Base-by-base conservation (phyloP, 352 stramenopile genomes). In the Phytophthora fragariaefolia region DNA sequence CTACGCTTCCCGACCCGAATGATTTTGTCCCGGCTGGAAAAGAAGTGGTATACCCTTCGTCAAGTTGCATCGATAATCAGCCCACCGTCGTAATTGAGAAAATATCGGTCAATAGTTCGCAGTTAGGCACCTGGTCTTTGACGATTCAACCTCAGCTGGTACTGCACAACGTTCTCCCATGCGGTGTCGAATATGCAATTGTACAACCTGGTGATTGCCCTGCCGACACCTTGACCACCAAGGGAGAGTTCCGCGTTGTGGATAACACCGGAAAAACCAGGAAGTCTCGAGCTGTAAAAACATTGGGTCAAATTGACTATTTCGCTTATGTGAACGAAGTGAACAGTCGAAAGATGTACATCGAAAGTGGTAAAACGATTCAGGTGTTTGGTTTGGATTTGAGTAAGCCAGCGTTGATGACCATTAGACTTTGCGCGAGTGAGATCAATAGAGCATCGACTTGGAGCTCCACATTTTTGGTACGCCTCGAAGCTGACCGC, bases 131-230 rank as follows among this genome's bases (percentile, higher is more conserved):
- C 7, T 96, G 87, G 87, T 88, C 76, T 30, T 70, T 96, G 30
- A 87, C 89, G 10, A 90, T 96, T 61, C 80, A 91, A 57, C 87
- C 89, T 17, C 89, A 96, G 63, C 49, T 96, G 24, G 68, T 92
- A 28, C 63, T 96, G 23, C 75, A 92, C 56, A 96, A 96, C 40
- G 78, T 95, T 36, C 70, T 96, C 43, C 89, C 89, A 13, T 95
- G 87, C 26, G 87, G 77, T 42, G 63, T 96, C 36, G 89, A 96
- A 57, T 96, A 95, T 62, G 79, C 73, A 4, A 91, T 96, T 61
- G 89, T 96, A 4, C 89, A 96, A 52, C 43, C 80, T 2, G 43
- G 64, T 26, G 89, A 96, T 68, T 95, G 87, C n/a, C 85, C 85
- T 0, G 68, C 23, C 2, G 79, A 93, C 6, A 66, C 70, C 34